Conservation (phyloP, 768 basidiomycete species). For the Gelatoporia subvermispora region DNA sequence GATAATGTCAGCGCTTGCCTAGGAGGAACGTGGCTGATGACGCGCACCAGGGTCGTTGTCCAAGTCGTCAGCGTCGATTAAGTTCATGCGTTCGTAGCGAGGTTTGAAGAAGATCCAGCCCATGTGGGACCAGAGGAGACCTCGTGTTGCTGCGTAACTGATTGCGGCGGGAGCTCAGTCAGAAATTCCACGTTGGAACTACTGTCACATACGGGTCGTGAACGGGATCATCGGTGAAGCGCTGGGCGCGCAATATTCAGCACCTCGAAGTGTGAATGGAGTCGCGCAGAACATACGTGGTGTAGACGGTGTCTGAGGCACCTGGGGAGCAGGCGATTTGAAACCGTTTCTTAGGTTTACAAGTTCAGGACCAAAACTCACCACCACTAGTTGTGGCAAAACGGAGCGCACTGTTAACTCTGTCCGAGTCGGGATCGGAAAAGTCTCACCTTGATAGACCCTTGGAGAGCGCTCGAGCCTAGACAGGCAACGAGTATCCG, state of each 20-base stretch:
- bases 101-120: slow-evolving; percentile 86
- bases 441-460: slow-evolving; percentile 61
- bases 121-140: slow-evolving; percentile 73
- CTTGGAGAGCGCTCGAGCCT: slow-evolving; percentile 74
- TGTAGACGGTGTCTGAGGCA: slow-evolving; percentile 71
- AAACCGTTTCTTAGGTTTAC: background rate
- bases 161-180: background rate
- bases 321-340: slow-evolving; percentile 28
- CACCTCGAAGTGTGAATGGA: background rate
- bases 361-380: slow-evolving; percentile 20
- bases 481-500: slow-evolving; percentile 56
- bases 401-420: background rate
- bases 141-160: slow-evolving; percentile 70
- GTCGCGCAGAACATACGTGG: slow-evolving; percentile 43
- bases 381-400: slow-evolving; percentile 46
- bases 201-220: slow-evolving; percentile 53
- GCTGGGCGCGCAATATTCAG: slow-evolving; percentile 30
- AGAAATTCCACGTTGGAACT: background rate
- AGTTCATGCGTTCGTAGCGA: slow-evolving; percentile 52
- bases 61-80: slow-evolving; percentile 66
- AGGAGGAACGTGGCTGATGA: background rate
- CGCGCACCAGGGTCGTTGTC: slow-evolving; percentile 60
- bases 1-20: background rate
- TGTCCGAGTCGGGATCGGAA: background rate
- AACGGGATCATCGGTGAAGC: slow-evolving; percentile 65